A percentile compares a stretch with the other conserved stretches of the same genome.
These are phyloP conservation scores for Oryza punctata DNA, from an alignment of 176 grass and related monocot species.

Conservation along the genomic window DNA sequence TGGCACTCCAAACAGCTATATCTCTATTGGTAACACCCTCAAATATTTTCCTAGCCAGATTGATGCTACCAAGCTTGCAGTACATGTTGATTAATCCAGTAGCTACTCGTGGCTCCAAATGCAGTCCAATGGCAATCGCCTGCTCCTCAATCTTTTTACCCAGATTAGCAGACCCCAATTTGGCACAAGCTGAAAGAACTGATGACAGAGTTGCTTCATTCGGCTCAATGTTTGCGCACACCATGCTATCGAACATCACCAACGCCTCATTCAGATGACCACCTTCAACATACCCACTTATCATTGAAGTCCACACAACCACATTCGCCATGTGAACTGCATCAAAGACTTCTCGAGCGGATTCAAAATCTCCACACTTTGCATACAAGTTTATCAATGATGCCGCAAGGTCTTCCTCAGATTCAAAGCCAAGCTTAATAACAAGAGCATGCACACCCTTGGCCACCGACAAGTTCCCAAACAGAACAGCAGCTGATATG, in stretches of 20 bases:
- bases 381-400: conserved; percentile 63
- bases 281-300: conserved; percentile 61
- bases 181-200: conserved; percentile 53
- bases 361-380: conserved; percentile 49
- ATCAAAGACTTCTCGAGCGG: conserved; percentile 51
- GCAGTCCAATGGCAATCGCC: conserved; percentile 34
- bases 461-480: conserved; percentile 41
- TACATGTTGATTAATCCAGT: conserved; percentile 60
- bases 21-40: conserved; percentile 47
- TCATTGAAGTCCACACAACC: conserved; percentile 62
- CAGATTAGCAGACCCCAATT: conserved; percentile 38
- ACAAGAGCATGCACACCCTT: conserved; percentile 47
- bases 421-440: conserved; percentile 48
- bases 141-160: conserved; percentile 46
- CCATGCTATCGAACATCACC: conserved; percentile 45
- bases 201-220: conserved; percentile 50
- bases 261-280: conserved; percentile 39
- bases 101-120: conserved; percentile 44
- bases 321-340: conserved; percentile 36
- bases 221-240: conserved; percentile 40
- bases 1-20: conserved; percentile 70
- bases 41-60: conserved; percentile 64
- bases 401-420: conserved; percentile 17
- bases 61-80: conserved; percentile 56
- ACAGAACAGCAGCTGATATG: conserved; percentile 25